phyloP scores from a whole-genome alignment of 2,329 filamentous ascomycete genomes.

The Xylaria sp. region DNA sequence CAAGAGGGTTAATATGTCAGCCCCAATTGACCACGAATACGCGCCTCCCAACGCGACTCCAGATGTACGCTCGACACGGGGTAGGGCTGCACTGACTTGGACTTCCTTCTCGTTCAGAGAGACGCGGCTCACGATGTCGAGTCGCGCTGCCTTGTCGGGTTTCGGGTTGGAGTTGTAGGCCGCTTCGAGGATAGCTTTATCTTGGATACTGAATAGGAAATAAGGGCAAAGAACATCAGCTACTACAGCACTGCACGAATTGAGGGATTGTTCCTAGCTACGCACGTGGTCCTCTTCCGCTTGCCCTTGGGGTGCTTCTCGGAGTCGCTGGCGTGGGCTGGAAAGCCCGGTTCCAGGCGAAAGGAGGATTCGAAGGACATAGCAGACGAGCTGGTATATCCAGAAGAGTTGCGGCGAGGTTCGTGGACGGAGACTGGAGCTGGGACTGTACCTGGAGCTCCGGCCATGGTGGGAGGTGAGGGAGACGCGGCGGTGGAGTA shows the following conservation, averaged over 20 bases:
- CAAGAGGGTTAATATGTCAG: conserved; percentile 26
- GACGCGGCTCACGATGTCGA: conserved; percentile 81
- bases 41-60: background rate
- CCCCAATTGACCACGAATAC: conserved; percentile 13
- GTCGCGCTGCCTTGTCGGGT: conserved; percentile 85
- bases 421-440: conserved; percentile 21
- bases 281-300: conserved; percentile 66
- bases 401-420: conserved; percentile 6
- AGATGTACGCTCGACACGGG: background rate
- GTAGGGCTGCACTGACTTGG: conserved; percentile 66
- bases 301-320: conserved; percentile 60
- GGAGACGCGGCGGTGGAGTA: conserved; percentile 33
- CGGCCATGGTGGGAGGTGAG: conserved; percentile 25
- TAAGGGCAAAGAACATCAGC: conserved; percentile 25
- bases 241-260: background rate
- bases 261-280: conserved; percentile 26
- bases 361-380: conserved; percentile 41
- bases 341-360: conserved; percentile 36
- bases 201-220: conserved; percentile 66
- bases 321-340: conserved; percentile 31
- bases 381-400: conserved; percentile 33
- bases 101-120: conserved; percentile 94
- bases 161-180: conserved; percentile 86
- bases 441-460: background rate
- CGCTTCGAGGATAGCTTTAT: conserved; percentile 84